Base-by-base conservation (phyloP, 768 basidiomycete genomes). In the Coprinopsis marcescibilis region DNA sequence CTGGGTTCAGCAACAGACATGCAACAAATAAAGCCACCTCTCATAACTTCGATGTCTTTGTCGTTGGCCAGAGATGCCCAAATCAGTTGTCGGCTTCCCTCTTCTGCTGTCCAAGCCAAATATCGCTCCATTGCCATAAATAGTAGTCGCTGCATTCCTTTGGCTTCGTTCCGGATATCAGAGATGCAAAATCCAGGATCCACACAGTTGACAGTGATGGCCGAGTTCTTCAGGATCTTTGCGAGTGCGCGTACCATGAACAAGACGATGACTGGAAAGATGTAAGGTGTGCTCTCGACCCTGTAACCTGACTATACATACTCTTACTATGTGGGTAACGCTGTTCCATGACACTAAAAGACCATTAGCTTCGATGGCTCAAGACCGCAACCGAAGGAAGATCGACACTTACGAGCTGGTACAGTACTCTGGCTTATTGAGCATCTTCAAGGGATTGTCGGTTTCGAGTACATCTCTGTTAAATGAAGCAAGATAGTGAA, bases 181-280 rank as follows among this genome's bases (percentile, higher is more conserved):
- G 71, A 72, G 30, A 59, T 42, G 53, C 72, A 74, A 48, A 64
- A 71, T 11, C 72, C 73, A n/a, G 74, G 75, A 36, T 69, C 68
- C 14, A 70, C 66, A n/a, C 60, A 38, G 46, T 67, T 61, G 35
- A 69, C 60, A 12, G 69, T 64, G 17, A 73, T 49, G 0, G 62
- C 47, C 11, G 59, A 52, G 8, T 59, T 45, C 15, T 49, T 26
- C 3, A 73, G 57, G 17, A 58, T 63, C 1, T 62, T 62, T 19
- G 57, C 60, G 10, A 77, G 55, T 1, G 65, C 64, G 13, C 68
- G 70, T 14, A 57, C 58, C 53, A 73, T 71, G 26, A 73, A 59
- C 8, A 72, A 51, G 44, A 69, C 68, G 39, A 76, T 57, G 7
- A 75, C 72, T 75, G 42, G n/a, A 26, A 12, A 21, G 11, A 15